These are phyloP conservation scores for Giardia muris DNA, from an alignment of 208 protist genomes.

Conservation along the genomic window DNA sequence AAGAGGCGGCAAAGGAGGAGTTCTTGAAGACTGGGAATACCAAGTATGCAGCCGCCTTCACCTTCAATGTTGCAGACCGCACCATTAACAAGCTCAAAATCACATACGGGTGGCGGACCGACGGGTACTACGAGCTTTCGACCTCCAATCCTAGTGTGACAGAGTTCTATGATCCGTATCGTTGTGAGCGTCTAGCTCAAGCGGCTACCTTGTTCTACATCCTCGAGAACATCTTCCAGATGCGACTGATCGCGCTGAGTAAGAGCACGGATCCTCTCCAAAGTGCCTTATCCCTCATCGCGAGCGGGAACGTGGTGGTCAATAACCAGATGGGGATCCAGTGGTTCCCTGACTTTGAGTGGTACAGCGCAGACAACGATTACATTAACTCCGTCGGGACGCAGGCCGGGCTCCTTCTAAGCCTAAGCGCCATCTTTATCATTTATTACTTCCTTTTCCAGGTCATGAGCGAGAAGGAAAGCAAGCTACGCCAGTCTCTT, in stretches of 20 bases:
- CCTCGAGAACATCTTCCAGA: background rate
- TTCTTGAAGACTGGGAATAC: no score
- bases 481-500: slow-evolving; percentile 12
- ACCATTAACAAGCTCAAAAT: background rate
- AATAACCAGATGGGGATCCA: background rate
- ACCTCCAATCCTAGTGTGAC: background rate
- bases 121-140: background rate
- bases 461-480: slow-evolving; percentile 17
- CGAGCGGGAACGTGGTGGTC: background rate
- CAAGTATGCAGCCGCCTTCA: background rate
- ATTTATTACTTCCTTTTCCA: background rate
- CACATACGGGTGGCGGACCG: background rate
- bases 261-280: background rate
- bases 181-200: background rate
- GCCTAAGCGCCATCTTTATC: background rate
- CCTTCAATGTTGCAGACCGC: background rate
- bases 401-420: background rate
- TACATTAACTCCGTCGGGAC: background rate
- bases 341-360: slow-evolving; percentile 13
- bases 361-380: background rate
- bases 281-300: background rate
- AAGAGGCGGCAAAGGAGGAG: background rate
- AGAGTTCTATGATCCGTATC: background rate
- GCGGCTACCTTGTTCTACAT: background rate
- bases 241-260: background rate